Percentiles rank a stretch among this genome's conserved stretches.
Conservation (phyloP, 208 protist species). For the Porcisia hertigi region DNA sequence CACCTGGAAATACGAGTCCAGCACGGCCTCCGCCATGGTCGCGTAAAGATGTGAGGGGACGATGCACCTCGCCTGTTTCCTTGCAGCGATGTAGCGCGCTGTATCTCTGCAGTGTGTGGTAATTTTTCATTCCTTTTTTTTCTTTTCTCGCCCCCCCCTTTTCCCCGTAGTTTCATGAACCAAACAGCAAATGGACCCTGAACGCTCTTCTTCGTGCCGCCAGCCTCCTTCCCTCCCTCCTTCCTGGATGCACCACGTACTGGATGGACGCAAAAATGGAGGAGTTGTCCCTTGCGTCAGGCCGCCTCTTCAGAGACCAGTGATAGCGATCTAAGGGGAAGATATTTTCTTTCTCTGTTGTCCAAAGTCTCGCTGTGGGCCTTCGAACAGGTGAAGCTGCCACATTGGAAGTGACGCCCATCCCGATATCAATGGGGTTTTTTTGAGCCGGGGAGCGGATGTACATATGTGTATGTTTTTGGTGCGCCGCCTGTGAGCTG, state of each 20-base stretch:
- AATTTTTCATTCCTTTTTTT: conserved; percentile 8
- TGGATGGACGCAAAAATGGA: too few relatives aligned
- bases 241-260: not conserved
- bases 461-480: not conserved
- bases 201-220: too few relatives aligned
- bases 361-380: not conserved
- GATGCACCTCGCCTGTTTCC: not conserved
- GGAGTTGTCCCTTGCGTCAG: not conserved
- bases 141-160: conserved; percentile 3
- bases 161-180: conserved; percentile 13
- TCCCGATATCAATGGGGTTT: not conserved
- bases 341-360: not conserved
- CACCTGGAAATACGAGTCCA: conserved; percentile 91
- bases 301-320: not conserved
- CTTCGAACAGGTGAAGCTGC: not conserved
- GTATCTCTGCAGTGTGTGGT: conserved; percentile 9
- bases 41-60: conserved; percentile 35
- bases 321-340: not conserved
- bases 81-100: not conserved
- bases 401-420: not conserved
- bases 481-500: not conserved
- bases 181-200: conserved; percentile 2
- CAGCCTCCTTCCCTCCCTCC: too few relatives aligned
- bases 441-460: too few relatives aligned
- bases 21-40: conserved; percentile 61